Conservation (phyloP, 78 protist species). For the Dictyostelium capitatum region DNA sequence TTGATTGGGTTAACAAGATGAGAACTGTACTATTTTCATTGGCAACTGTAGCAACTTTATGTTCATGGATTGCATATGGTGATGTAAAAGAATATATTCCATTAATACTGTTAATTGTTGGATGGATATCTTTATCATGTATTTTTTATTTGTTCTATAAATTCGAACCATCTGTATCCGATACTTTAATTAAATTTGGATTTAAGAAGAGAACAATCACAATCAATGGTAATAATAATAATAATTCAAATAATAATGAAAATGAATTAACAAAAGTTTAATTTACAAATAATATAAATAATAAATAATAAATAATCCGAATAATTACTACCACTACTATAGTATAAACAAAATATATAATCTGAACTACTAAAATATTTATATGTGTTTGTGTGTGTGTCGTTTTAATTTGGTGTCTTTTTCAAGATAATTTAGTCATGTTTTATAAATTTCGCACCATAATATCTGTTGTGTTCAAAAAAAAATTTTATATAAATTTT, state of each 20-base stretch:
- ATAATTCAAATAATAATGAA: neutral
- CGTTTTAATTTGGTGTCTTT: too few relatives aligned
- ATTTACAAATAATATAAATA: too few relatives aligned
- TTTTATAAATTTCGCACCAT: too few relatives aligned
- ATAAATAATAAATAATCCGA: too few relatives aligned
- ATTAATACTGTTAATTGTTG: slow-evolving; percentile 16
- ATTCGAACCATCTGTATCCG: slow-evolving; percentile 6
- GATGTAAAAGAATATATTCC: neutral
- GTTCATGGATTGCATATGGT: slow-evolving; percentile 32
- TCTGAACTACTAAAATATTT: too few relatives aligned
- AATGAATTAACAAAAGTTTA: slow-evolving; percentile 4
- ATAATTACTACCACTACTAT: too few relatives aligned
- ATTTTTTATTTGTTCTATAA: slow-evolving; percentile 16
- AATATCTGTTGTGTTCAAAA: too few relatives aligned
- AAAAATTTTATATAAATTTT: too few relatives aligned
- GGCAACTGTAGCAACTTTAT: slow-evolving; percentile 14
- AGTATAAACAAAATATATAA: too few relatives aligned
- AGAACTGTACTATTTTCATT: slow-evolving; percentile 37
- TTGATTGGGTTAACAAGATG: slow-evolving; percentile 59
- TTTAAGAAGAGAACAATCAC: neutral
- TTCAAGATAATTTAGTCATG: too few relatives aligned
- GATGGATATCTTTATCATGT: slow-evolving; percentile 20
- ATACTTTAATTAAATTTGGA: neutral
- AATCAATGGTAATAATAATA: neutral
- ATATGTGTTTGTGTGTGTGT: too few relatives aligned